A percentile compares a stretch with the other conserved stretches of the same genome.
Evolutionary conservation across 1,284 basidiomycete species (phyloP).

Genomic region (Bondarzewia mesenterica): DNA sequence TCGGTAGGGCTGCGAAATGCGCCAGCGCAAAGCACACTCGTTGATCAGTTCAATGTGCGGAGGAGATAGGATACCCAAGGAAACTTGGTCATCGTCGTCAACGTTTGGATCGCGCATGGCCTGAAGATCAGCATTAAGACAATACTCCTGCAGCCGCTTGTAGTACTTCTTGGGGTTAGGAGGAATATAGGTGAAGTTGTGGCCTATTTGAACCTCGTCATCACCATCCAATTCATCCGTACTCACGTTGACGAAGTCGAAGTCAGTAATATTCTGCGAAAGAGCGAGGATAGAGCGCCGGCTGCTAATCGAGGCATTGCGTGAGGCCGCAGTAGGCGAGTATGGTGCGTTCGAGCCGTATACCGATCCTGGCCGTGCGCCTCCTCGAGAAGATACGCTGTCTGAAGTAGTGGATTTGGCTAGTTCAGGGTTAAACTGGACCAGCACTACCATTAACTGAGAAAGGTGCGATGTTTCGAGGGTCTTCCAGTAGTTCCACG

Average conservation of each 20-base stretch:
- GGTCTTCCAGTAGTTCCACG: conserved; percentile 80
- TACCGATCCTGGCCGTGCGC: conserved; percentile 46
- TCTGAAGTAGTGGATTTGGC: conserved; percentile 63
- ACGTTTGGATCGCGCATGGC: conserved; percentile 82
- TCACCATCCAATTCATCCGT: conserved; percentile 45
- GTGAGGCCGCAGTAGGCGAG: conserved; percentile 27
- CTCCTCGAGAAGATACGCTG: conserved; percentile 32
- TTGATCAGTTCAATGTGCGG: conserved; percentile 79
- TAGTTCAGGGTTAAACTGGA: conserved; percentile 81
- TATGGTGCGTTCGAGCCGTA: too few species aligned
- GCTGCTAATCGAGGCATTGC: conserved; percentile 58
- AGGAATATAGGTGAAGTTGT: conserved; percentile 85
- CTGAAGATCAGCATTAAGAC: conserved; percentile 83
- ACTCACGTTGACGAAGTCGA: conserved; percentile 16
- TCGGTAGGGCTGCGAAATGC: conserved; percentile 76
- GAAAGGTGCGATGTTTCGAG: conserved; percentile 82
- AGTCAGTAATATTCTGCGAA: conserved; percentile 29
- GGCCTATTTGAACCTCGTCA: conserved; percentile 61
- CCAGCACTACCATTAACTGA: conserved; percentile 84
- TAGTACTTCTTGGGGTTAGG: conserved; percentile 84
- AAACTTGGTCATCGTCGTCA: conserved; percentile 94
- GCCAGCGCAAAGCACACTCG: conserved; percentile 86
- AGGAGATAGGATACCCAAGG: conserved; percentile 84
- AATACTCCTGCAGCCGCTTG: conserved; percentile 75
- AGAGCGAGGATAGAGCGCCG: conserved; percentile 45